Conservation (phyloP, 2,329 filamentous ascomycete genomes). For the Penicillium italicum region DNA sequence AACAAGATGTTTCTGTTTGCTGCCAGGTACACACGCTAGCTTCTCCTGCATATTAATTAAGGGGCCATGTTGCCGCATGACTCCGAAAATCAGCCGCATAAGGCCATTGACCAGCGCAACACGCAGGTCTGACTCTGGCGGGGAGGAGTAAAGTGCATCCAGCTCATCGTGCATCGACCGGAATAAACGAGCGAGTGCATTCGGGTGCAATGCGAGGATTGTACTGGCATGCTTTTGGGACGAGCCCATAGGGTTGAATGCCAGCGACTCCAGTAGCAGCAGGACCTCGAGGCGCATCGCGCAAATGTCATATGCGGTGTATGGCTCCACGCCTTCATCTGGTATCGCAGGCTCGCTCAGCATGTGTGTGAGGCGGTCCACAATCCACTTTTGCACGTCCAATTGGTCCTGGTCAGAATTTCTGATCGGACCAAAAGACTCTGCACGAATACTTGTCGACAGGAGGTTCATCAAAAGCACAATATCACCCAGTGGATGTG, state of each 20-base stretch:
- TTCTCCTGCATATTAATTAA: constrained; percentile 68
- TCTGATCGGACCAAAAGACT: constrained; percentile 55
- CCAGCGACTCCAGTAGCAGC: constrained; percentile 41
- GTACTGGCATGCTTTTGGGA: constrained; percentile 56
- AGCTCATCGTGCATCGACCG: constrained; percentile 72
- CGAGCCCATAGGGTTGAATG: constrained; percentile 53
- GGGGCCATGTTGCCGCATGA: constrained; percentile 59
- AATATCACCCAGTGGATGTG: constrained; percentile 56
- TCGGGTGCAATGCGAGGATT: constrained; percentile 65
- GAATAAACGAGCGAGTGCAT: constrained; percentile 70
- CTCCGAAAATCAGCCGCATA: constrained; percentile 58
- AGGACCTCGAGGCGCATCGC: constrained; percentile 46
- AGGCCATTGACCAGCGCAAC: constrained; percentile 56
- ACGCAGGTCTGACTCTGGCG: constrained; percentile 46
- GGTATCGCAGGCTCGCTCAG: constrained; percentile 53
- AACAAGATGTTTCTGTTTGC: constrained; percentile 76
- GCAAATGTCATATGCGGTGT: constrained; percentile 38
- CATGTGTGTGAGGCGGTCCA: constrained; percentile 57
- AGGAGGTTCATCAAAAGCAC: constrained; percentile 54
- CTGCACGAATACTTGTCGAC: constrained; percentile 51
- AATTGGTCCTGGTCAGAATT: constrained; percentile 38
- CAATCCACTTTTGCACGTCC: constrained; percentile 46
- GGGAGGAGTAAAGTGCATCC: constrained; percentile 54
- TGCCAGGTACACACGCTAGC: constrained; percentile 65
- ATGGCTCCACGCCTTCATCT: constrained; percentile 43